These are phyloP conservation scores for Capronia americana DNA, from an alignment of 2,329 filamentous ascomycete genomes.

Conservation along the genomic window DNA sequence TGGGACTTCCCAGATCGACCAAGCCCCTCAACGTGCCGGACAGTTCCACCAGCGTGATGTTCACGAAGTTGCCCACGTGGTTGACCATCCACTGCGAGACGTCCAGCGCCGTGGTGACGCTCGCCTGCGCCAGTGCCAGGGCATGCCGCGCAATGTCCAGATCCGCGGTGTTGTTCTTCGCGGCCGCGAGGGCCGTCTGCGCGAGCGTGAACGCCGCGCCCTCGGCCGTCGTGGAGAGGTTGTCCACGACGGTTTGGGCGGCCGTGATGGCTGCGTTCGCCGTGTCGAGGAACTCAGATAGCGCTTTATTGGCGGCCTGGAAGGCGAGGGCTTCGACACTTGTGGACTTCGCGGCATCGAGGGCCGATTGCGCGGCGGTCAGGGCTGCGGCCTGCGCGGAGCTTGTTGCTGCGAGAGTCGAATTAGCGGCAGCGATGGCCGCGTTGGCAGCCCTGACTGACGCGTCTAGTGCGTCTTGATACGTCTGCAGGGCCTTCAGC, in stretches of 20 bases:
- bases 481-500: background rate
- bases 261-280: conserved; percentile 1
- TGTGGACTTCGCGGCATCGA: background rate
- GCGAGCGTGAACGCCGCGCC: background rate
- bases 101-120: background rate
- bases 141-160: conserved; percentile 2
- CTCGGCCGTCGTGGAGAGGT: background rate
- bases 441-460: background rate
- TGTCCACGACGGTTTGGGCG: background rate
- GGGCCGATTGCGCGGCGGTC: background rate
- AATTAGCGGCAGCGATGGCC: background rate
- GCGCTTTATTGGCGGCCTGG: background rate
- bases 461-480: background rate
- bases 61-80: background rate
- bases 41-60: background rate
- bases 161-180: conserved; percentile 4
- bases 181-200: background rate
- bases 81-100: conserved; percentile 6
- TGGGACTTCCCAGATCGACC: background rate
- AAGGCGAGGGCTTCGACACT: background rate
- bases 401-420: background rate
- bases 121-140: background rate
- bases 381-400: background rate
- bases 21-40: background rate
- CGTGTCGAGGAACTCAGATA: background rate